Percentiles rank a stretch among this genome's conserved stretches.
Evolutionary conservation across 768 basidiomycete genomes (phyloP).

Genomic region (Trametopsis cervina): DNA sequence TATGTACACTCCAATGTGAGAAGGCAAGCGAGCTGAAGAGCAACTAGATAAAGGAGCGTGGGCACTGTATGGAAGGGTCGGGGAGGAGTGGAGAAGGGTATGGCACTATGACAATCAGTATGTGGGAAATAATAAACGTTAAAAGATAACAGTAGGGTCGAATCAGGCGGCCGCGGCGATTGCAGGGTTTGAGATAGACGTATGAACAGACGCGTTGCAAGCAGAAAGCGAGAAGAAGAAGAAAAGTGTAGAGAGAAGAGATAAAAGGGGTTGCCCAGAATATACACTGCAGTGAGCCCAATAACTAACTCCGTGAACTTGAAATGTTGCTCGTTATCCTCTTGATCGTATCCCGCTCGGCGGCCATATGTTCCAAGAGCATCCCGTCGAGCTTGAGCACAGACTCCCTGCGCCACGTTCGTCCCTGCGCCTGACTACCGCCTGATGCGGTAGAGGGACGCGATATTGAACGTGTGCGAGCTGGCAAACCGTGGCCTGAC

Average conservation of each 20-base stretch:
- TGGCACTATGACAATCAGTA: no score
- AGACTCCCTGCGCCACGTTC: slow-evolving; percentile 47
- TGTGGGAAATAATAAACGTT: no score
- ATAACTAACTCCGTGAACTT: not conserved
- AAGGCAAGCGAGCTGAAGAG: not conserved
- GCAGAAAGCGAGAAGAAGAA: not conserved
- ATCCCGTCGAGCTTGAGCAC: slow-evolving; percentile 68
- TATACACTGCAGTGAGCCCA: not conserved
- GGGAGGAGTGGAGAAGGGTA: not conserved
- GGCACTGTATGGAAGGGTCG: not conserved
- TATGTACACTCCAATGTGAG: not conserved
- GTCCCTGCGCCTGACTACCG: slow-evolving; percentile 23
- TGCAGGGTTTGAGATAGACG: not conserved
- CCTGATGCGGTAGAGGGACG: slow-evolving; percentile 6
- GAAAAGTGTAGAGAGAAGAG: not conserved
- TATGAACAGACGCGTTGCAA: not conserved
- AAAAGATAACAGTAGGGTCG: no score
- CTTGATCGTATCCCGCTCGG: slow-evolving; percentile 74
- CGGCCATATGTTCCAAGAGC: slow-evolving; percentile 76
- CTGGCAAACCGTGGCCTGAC: not conserved
- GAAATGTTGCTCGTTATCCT: slow-evolving; percentile 51
- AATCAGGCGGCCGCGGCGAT: no score
- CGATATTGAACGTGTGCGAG: not conserved
- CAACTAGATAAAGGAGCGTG: not conserved
- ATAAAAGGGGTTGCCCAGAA: not conserved